These are phyloP conservation scores for Scedosporium aurantiacum DNA, from an alignment of 2,329 filamentous ascomycete genomes.

Conservation along the genomic window DNA sequence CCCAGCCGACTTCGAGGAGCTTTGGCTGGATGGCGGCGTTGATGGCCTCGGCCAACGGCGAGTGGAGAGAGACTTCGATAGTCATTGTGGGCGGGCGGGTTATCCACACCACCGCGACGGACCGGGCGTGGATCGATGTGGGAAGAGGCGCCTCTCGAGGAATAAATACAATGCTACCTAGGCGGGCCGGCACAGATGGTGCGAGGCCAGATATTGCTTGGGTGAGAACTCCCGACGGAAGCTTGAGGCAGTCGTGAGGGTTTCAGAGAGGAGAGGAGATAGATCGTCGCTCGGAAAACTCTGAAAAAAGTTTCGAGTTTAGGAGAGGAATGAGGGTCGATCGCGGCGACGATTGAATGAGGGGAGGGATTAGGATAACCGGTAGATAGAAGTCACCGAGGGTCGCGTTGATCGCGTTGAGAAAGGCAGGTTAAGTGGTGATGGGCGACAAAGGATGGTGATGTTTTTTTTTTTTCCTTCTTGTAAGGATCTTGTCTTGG, in stretches of 20 bases:
- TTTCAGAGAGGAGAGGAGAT: neutral
- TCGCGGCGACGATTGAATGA: neutral
- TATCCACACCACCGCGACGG: neutral
- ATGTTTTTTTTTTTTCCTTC: neutral
- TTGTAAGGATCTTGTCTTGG: neutral
- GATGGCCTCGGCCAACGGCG: slow-evolving; percentile 75
- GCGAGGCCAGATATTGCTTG: neutral
- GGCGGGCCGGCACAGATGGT: neutral
- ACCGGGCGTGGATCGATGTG: neutral
- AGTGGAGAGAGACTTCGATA: slow-evolving; percentile 63
- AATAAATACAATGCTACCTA: neutral
- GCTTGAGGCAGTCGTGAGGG: neutral
- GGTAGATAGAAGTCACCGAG: neutral
- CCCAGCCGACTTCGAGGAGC: slow-evolving; percentile 88
- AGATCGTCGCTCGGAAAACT: neutral
- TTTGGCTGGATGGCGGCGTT: slow-evolving; percentile 79
- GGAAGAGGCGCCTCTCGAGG: neutral
- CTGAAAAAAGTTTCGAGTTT: neutral
- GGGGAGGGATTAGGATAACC: neutral
- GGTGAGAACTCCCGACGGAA: neutral
- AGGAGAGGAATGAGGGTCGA: neutral
- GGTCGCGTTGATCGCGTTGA: neutral
- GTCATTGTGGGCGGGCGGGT: slow-evolving; percentile 47
- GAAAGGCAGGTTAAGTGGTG: neutral
- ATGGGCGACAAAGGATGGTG: neutral